These are phyloP conservation scores for Kluyveromyces sp. DNA, from an alignment of 1,139 yeast genomes.

Conservation along the genomic window DNA sequence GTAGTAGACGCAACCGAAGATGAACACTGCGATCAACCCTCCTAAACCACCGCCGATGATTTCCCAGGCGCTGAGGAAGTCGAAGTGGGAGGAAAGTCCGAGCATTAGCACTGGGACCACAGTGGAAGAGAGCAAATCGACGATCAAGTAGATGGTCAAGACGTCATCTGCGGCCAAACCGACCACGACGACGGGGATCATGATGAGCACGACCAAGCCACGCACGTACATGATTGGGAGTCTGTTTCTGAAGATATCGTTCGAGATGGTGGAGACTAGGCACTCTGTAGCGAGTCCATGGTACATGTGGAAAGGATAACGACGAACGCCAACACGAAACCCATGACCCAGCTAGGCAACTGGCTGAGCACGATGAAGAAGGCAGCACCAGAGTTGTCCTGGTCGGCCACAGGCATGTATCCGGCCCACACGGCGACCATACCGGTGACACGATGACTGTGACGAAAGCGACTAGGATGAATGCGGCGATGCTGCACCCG, in stretches of 20 bases:
- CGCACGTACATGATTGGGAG: too few species aligned
- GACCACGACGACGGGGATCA: slow-evolving; percentile 79
- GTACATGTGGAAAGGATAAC: too few species aligned
- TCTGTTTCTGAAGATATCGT: too few species aligned
- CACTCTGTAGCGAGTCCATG: too few species aligned
- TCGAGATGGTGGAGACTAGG: too few species aligned
- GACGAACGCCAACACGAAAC: too few species aligned
- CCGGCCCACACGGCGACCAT: slow-evolving; percentile 84
- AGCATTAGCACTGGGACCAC: slow-evolving; percentile 79
- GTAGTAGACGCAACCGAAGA: slow-evolving; percentile 78
- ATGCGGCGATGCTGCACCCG: slow-evolving; percentile 68
- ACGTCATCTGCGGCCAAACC: slow-evolving; percentile 80
- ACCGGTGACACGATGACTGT: slow-evolving; percentile 72
- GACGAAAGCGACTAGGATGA: slow-evolving; percentile 54
- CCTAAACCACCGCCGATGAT: slow-evolving; percentile 79
- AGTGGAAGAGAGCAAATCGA: slow-evolving; percentile 81
- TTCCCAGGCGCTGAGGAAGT: slow-evolving; percentile 73
- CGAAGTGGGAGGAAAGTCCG: slow-evolving; percentile 56
- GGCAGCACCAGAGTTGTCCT: too few species aligned
- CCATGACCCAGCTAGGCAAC: slow-evolving; percentile 82
- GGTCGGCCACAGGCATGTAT: slow-evolving; percentile 49
- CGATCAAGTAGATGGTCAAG: slow-evolving; percentile 79
- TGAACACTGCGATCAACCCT: slow-evolving; percentile 68
- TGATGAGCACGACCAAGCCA: slow-evolving; percentile 64
- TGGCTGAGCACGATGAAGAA: slow-evolving; percentile 58